Conservation (phyloP, 768 basidiomycete species). For the Ramaria sp. region DNA sequence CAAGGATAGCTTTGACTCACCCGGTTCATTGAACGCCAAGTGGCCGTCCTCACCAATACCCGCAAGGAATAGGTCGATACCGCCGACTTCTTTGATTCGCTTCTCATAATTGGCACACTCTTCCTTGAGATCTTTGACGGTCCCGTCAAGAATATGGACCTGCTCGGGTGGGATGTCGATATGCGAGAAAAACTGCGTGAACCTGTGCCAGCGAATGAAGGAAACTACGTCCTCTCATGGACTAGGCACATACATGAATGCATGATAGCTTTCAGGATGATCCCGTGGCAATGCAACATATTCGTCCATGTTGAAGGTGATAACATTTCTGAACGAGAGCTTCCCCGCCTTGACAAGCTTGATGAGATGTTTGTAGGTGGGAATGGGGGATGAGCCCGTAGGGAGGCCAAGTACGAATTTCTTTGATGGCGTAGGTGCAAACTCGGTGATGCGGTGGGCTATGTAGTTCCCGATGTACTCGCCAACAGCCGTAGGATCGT, state of each 20-base stretch:
- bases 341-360: conserved; percentile 62
- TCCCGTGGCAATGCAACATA: conserved; percentile 76
- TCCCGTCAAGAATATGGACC: conserved; percentile 79
- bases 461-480: conserved; percentile 79
- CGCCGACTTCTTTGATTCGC: conserved; percentile 65
- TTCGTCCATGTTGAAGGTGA: conserved; percentile 94
- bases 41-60: conserved; percentile 92
- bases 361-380: conserved; percentile 79
- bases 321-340: conserved; percentile 78
- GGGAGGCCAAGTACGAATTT: conserved; percentile 86
- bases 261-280: conserved; percentile 86
- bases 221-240: not conserved
- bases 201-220: conserved; percentile 18
- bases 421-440: conserved; percentile 55
- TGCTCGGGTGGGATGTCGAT: conserved; percentile 70
- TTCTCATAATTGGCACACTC: conserved; percentile 79
- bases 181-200: conserved; percentile 87
- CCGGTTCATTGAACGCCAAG: conserved; percentile 89
- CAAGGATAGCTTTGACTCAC: conserved; percentile 22
- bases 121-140: conserved; percentile 60
- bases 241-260: conserved; percentile 53
- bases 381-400: conserved; percentile 81
- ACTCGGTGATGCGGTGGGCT: conserved; percentile 74
- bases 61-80: conserved; percentile 86
- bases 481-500: conserved; percentile 60